Evolutionary conservation across 2,329 filamentous ascomycete genomes (phyloP).

Genomic region (Sarocladium oryzae): DNA sequence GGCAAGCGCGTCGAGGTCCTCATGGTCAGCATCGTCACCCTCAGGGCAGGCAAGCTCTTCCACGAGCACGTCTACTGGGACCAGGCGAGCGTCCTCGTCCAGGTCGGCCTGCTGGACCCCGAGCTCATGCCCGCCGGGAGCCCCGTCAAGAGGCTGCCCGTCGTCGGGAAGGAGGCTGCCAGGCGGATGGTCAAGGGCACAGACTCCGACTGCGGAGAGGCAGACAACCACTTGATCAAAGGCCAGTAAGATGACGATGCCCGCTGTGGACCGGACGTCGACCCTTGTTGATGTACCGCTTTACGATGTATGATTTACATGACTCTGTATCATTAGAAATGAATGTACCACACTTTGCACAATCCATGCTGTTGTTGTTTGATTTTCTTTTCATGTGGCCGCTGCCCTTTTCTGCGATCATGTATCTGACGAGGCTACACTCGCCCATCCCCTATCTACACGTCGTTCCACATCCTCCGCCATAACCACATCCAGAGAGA

Average conservation of each 20-base stretch:
- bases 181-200: constrained; percentile 27
- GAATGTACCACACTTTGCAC: no score
- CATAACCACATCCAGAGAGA: constrained; percentile 11
- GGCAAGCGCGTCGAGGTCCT: constrained; percentile 45
- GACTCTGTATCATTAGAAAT: no score
- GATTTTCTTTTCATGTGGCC: no score
- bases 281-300: neutral
- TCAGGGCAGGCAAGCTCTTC: constrained; percentile 52
- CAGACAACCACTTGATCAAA: constrained; percentile 28
- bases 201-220: constrained; percentile 33
- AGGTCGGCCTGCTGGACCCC: constrained; percentile 49
- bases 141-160: constrained; percentile 30
- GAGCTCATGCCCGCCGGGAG: constrained; percentile 31
- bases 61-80: constrained; percentile 63
- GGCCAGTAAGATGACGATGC: neutral
- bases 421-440: neutral
- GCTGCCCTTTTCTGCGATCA: neutral
- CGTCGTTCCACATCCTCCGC: neutral
- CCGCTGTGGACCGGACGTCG: neutral
- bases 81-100: constrained; percentile 52
- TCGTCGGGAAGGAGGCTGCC: constrained; percentile 33
- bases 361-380: no score
- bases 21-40: constrained; percentile 51
- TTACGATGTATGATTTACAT: no score
- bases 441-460: neutral